These are phyloP conservation scores for Paramecium sonneborni DNA, from an alignment of 73 alveolate genomes.

Conservation along the genomic window DNA sequence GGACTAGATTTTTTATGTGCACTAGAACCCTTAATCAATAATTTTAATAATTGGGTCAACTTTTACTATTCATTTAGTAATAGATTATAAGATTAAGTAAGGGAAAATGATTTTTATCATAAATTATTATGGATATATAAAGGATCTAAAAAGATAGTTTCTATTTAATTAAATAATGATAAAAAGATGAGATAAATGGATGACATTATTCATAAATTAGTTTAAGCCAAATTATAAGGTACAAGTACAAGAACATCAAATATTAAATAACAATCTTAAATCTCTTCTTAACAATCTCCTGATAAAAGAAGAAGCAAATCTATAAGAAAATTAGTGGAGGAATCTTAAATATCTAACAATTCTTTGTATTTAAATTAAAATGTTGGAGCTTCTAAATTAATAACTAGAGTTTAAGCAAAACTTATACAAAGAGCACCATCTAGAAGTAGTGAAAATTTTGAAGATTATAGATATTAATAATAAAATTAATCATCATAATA, in stretches of 20 bases:
- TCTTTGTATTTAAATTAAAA: not conserved
- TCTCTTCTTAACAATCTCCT: slow-evolving; percentile 8
- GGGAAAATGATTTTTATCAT: not conserved
- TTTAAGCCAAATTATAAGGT: slow-evolving; percentile 14
- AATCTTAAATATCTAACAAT: not conserved
- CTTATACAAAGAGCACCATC: not conserved
- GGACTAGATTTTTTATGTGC: not conserved
- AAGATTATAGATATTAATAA: not conserved
- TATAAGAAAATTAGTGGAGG: slow-evolving; percentile 28
- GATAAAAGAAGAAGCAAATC: slow-evolving; percentile 17
- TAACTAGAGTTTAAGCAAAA: slow-evolving; percentile 40
- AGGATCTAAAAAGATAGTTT: slow-evolving; percentile 31
- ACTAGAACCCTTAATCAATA: slow-evolving; percentile 8
- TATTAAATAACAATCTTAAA: not conserved
- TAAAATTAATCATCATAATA: not conserved
- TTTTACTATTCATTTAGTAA: slow-evolving; percentile 11
- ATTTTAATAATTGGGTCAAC: slow-evolving; percentile 30
- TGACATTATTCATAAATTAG: slow-evolving; percentile 19
- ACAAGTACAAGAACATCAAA: not conserved
- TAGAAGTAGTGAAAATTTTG: not conserved
- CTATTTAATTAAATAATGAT: not conserved
- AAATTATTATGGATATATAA: slow-evolving; percentile 24
- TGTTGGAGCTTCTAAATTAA: not conserved
- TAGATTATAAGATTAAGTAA: not conserved
- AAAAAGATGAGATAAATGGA: slow-evolving; percentile 55